Evolutionary conservation across 768 basidiomycete genomes (phyloP), one percentile per base, ranked within the genome.

Genomic region (Phaffia australis): DNA sequence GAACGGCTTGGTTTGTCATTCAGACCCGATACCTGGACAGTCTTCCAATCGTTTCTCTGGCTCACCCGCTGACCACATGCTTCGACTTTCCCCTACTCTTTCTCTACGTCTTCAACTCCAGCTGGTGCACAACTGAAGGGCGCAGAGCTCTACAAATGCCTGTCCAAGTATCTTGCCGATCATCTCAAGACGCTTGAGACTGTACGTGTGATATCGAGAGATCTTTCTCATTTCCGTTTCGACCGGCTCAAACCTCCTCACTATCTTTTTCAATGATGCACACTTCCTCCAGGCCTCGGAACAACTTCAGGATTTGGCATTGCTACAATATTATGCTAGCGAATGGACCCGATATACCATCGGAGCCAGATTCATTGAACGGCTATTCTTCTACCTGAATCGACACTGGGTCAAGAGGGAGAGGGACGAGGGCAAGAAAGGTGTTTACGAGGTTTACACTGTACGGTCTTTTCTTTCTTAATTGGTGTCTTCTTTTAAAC

Each of bases 321-420:
- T 99, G 7, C 79, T 99, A 64, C 84, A 86, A 70, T 97, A 88
- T 75, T 99, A 98, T 74, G 90, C 89, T 1, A 75, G 78, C 67
- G 91, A 97, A 76, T 98, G 95, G 95, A 87, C 89, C 72, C 82
- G 92, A 54, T 98, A 97, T 79, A 99, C 95, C 0, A 94, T 86
- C 2, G 94, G 94, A 56, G 93, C 94, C 1, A 91, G 89, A 74
- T 98, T 95, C 75, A 90, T 97, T 78, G 94, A 98, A 76, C 87
- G 94, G 64, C 79, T 99, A 47, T 98, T 98, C 80, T 93, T 90
- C 2, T 98, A 98, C 79, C 82, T 99, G 65, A 98, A 99, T 78
- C 89, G 94, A 60, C 92, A 98, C 78, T 99, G 95, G 95, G 94
- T 99, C 54, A 94, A 93, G 79, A 83, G 94, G 61, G 95, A 99